Percentiles rank a stretch among this genome's conserved stretches.
These are phyloP conservation scores for Suillus cothurnatus DNA, from an alignment of 768 basidiomycete species.

Conservation along the genomic window DNA sequence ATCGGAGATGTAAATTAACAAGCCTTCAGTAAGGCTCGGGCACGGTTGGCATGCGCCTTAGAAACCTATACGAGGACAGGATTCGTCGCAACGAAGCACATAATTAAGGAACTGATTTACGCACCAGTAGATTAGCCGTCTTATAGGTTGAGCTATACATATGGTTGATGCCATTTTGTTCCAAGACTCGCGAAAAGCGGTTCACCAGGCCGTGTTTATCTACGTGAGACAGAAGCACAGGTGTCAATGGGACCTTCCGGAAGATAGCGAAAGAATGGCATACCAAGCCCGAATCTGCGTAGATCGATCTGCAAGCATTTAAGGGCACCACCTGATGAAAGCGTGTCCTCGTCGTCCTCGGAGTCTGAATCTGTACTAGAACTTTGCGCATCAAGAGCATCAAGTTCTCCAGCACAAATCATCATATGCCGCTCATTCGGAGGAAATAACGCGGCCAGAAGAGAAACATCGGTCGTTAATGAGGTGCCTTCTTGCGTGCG, in stretches of 20 bases:
- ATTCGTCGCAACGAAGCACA: not conserved
- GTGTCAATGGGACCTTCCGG: slow-evolving; percentile 6
- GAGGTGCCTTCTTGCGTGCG: slow-evolving; percentile 77
- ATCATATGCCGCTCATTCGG: slow-evolving; percentile 73
- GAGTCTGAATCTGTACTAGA: slow-evolving; percentile 38
- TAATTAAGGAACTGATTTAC: slow-evolving; percentile 17
- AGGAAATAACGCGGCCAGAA: slow-evolving; percentile 72
- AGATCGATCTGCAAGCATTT: slow-evolving; percentile 80
- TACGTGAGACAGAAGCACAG: slow-evolving; percentile 24
- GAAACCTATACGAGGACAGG: slow-evolving; percentile 44
- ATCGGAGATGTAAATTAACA: slow-evolving; percentile 43
- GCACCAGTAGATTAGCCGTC: slow-evolving; percentile 76
- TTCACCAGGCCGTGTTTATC: slow-evolving; percentile 82
- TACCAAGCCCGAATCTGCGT: slow-evolving; percentile 69
- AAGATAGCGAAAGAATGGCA: slow-evolving; percentile 23
- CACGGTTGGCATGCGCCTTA: slow-evolving; percentile 57
- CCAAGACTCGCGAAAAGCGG: slow-evolving; percentile 72
- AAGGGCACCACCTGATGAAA: slow-evolving; percentile 42
- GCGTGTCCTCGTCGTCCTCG: slow-evolving; percentile 37
- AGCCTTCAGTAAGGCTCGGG: slow-evolving; percentile 56
- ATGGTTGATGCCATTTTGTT: slow-evolving; percentile 75
- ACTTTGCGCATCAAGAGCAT: slow-evolving; percentile 49
- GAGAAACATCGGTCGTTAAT: slow-evolving; percentile 67
- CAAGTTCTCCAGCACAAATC: slow-evolving; percentile 70
- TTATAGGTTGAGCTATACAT: slow-evolving; percentile 87